Evolutionary conservation across 164 flowering plant species (phyloP).

Genomic region (Santalum album): DNA sequence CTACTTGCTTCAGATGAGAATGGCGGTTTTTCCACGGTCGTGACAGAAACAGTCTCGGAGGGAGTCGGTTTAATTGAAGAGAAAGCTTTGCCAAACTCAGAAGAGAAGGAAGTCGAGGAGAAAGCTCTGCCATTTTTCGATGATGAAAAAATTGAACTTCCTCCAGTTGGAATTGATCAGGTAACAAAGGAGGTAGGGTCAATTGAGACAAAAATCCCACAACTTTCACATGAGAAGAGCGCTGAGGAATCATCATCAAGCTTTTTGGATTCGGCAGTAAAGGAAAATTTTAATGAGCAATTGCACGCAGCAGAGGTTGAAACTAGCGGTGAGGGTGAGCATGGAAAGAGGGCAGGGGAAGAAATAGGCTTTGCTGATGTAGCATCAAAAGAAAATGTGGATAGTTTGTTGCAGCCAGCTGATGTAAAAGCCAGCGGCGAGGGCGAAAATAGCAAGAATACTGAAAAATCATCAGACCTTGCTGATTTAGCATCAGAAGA

Average conservation of each 20-base stretch:
- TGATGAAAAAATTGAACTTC: background rate
- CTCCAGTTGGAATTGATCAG: background rate
- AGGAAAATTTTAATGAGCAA: too few species aligned
- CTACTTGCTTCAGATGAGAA: background rate
- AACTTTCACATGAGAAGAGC: too few species aligned
- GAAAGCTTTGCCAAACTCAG: background rate
- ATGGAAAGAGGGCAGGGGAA: too few species aligned
- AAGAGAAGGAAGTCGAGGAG: background rate
- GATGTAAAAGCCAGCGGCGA: constrained; percentile 6
- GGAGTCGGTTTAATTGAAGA: background rate
- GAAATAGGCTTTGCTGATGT: background rate
- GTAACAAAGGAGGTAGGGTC: background rate
- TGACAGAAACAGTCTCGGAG: background rate
- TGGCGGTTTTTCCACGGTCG: background rate
- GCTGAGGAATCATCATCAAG: background rate
- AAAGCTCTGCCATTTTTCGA: too few species aligned
- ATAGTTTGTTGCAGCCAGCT: background rate
- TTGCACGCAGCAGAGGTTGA: too few species aligned
- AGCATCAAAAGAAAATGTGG: background rate
- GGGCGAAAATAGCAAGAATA: constrained; percentile 4
- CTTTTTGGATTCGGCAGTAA: too few species aligned
- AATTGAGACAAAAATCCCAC: background rate
- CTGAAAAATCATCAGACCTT: constrained; percentile 2
- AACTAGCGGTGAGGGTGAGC: too few species aligned
- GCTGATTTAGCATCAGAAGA: constrained; percentile 3